Evolutionary conservation across 1,284 basidiomycete species (phyloP).

Genomic region (Omphalotus olearius): DNA sequence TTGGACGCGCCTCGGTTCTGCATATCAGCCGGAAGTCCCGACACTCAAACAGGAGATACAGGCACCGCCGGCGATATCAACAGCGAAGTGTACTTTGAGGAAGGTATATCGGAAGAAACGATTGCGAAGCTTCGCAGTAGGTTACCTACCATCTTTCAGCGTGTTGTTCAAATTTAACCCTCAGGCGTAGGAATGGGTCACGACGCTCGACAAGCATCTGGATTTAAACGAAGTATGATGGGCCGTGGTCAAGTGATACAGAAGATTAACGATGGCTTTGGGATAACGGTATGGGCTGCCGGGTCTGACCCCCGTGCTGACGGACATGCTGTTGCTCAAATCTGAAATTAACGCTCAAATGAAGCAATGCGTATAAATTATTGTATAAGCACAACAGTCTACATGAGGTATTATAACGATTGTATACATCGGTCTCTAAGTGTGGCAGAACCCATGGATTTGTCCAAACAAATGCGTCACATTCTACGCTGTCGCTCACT

Average conservation of each 20-base stretch:
- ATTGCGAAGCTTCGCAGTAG: constrained; percentile 59
- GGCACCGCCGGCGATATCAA: constrained; percentile 65
- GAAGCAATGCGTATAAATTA: not conserved
- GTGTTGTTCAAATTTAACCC: not conserved
- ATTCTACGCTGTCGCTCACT: constrained; percentile 69
- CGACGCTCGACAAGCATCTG: constrained; percentile 59
- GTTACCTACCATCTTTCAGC: constrained; percentile 17
- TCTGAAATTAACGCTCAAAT: constrained; percentile 24
- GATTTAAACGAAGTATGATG: constrained; percentile 66
- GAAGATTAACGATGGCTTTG: constrained; percentile 61
- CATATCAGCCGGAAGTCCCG: constrained; percentile 81
- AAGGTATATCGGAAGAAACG: constrained; percentile 65
- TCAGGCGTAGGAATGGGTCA: constrained; percentile 75
- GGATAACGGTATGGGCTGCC: constrained; percentile 79
- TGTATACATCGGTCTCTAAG: not conserved
- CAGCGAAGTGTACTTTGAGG: constrained; percentile 86
- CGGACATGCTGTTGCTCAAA: constrained; percentile 86
- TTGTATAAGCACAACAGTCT: constrained; percentile 1
- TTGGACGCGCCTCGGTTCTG: constrained; percentile 96
- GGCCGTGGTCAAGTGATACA: constrained; percentile 96
- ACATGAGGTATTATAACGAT: not conserved
- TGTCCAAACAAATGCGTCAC: constrained; percentile 31
- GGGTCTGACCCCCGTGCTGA: constrained; percentile 86
- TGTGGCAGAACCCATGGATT: not conserved
- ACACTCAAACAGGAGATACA: constrained; percentile 44